A percentile compares a stretch with the other conserved stretches of the same genome.
Evolutionary conservation across 805 yeast genomes (phyloP).

Genomic region (Barnettozyma salicaria): DNA sequence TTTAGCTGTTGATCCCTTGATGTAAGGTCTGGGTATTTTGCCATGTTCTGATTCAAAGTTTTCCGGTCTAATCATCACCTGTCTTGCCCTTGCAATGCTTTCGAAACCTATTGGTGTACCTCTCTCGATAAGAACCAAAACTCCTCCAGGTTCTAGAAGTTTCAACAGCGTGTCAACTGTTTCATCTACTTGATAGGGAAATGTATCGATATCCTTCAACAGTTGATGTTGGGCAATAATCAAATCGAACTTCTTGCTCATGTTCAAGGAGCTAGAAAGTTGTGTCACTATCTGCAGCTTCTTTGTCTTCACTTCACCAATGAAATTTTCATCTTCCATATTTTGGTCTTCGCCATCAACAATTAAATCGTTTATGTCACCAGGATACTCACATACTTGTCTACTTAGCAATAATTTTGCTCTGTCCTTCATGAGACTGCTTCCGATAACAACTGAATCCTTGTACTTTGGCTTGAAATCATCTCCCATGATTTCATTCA

Average conservation of each 20-base stretch:
- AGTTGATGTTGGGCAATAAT: conserved; percentile 81
- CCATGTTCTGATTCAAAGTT: conserved; percentile 47
- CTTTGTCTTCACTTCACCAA: conserved; percentile 53
- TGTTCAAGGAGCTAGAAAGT: conserved; percentile 46
- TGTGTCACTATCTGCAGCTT: conserved; percentile 49
- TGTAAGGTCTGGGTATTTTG: conserved; percentile 66
- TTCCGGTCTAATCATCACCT: conserved; percentile 84
- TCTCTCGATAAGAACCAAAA: conserved; percentile 72
- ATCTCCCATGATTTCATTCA: conserved; percentile 74
- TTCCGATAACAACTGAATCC: conserved; percentile 68
- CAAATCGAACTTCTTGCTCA: conserved; percentile 56
- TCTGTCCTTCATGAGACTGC: conserved; percentile 66
- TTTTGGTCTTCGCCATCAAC: conserved; percentile 21
- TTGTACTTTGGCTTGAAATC: conserved; percentile 55
- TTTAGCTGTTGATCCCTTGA: conserved; percentile 39
- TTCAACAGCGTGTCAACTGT: conserved; percentile 53
- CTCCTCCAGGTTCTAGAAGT: conserved; percentile 71
- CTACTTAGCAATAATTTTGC: conserved; percentile 74
- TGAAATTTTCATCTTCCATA: conserved; percentile 29
- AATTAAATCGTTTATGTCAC: conserved; percentile 18
- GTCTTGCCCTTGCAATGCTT: conserved; percentile 83
- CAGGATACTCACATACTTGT: conserved; percentile 47
- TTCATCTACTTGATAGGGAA: conserved; percentile 70
- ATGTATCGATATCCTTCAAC: conserved; percentile 49
- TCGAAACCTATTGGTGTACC: conserved; percentile 92